A percentile compares a stretch with the other conserved stretches of the same genome.
Conservation (phyloP, 805 yeast genomes). For the Pichia kluyveri region DNA sequence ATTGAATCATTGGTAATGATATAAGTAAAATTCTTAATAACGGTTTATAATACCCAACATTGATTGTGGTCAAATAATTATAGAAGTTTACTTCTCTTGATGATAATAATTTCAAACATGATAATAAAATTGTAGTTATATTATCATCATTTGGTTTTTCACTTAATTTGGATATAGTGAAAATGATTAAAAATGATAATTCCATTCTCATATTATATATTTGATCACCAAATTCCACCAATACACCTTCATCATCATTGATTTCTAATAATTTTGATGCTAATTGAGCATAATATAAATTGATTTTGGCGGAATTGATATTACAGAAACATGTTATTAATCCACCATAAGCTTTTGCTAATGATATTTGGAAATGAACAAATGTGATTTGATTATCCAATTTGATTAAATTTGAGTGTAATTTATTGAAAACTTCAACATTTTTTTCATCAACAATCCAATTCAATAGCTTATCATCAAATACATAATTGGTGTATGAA, state of each 20-base stretch:
- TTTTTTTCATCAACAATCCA: slow-evolving; percentile 15
- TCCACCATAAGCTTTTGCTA: slow-evolving; percentile 74
- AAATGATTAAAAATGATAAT: slow-evolving; percentile 46
- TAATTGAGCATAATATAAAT: slow-evolving; percentile 21
- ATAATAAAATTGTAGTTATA: slow-evolving; percentile 33
- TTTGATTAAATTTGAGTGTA: slow-evolving; percentile 10
- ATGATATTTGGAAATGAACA: slow-evolving; percentile 54
- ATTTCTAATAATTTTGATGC: slow-evolving; percentile 43
- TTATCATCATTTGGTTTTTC: slow-evolving; percentile 25
- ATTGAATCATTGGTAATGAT: slow-evolving; percentile 33
- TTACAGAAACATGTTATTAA: slow-evolving; percentile 59
- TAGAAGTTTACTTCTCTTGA: slow-evolving; percentile 43
- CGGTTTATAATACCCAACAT: slow-evolving; percentile 42
- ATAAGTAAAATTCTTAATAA: slow-evolving; percentile 50
- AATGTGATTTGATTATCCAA: slow-evolving; percentile 41
- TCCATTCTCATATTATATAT: slow-evolving; percentile 59
- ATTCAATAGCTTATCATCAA: slow-evolving; percentile 14
- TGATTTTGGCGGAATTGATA: slow-evolving; percentile 24
- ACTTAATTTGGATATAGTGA: slow-evolving; percentile 28
- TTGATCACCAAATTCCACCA: slow-evolving; percentile 37
- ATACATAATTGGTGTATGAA: slow-evolving; percentile 13
- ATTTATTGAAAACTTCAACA: slow-evolving; percentile 27
- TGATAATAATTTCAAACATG: slow-evolving; percentile 35
- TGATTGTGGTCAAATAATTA: slow-evolving; percentile 30
- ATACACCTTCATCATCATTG: slow-evolving; percentile 43